A percentile compares a stretch with the other conserved stretches of the same genome.
Evolutionary conservation across 495 filamentous ascomycete genomes (phyloP).

Genomic region (Neurospora sp.): DNA sequence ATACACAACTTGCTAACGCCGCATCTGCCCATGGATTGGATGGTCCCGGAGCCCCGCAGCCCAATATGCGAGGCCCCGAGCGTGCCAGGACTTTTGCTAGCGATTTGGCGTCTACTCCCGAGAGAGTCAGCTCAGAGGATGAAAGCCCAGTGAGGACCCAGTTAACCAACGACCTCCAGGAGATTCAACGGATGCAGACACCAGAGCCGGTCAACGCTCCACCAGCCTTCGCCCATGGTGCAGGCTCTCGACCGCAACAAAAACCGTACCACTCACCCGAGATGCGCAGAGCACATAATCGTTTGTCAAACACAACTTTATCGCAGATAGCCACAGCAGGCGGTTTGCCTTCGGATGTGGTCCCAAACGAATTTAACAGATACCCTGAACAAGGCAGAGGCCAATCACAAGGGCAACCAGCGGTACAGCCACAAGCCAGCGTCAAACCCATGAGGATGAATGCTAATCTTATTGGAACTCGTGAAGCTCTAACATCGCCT

Average conservation of each 20-base stretch:
- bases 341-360: constrained; percentile 25
- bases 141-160: constrained; percentile 22
- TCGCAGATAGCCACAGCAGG: constrained; percentile 62
- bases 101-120: constrained; percentile 36
- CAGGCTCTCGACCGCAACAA: constrained; percentile 43
- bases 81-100: constrained; percentile 23
- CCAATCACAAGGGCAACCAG: constrained; percentile 22
- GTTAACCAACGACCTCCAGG: constrained; percentile 36
- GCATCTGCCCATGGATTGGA: constrained; percentile 5
- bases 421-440: constrained; percentile 35
- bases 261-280: constrained; percentile 65
- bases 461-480: constrained; percentile 40
- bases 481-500: constrained; percentile 36
- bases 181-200: constrained; percentile 45
- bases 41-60: constrained; percentile 10
- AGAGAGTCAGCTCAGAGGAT: constrained; percentile 52
- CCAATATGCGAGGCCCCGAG: constrained; percentile 15
- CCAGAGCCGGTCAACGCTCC: constrained; percentile 66
- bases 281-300: constrained; percentile 63
- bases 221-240: constrained; percentile 56
- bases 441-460: constrained; percentile 33
- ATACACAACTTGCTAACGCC: constrained; percentile 17
- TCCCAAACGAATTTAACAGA: not conserved
- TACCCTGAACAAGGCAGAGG: not conserved
- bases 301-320: constrained; percentile 72